These are phyloP conservation scores for Blumeriella jaapii DNA, from an alignment of 2,329 filamentous ascomycete genomes.

Conservation along the genomic window DNA sequence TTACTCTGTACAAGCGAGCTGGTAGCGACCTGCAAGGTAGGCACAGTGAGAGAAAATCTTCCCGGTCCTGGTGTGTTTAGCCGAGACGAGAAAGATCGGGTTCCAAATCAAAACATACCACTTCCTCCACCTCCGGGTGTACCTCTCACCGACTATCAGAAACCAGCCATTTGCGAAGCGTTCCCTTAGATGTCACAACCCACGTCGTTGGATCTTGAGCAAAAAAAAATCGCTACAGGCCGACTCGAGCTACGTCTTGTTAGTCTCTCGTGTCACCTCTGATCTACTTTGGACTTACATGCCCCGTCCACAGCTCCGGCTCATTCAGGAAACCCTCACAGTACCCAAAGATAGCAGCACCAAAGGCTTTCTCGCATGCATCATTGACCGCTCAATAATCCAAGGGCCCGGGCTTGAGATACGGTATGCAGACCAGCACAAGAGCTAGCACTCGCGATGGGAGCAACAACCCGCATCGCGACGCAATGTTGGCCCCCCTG, in stretches of 20 bases:
- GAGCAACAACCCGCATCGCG: background rate
- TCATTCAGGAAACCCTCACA: background rate
- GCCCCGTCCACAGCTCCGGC: background rate
- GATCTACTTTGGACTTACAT: background rate
- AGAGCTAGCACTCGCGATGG: background rate
- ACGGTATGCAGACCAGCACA: background rate
- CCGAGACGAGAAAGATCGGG: background rate
- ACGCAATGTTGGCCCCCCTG: background rate
- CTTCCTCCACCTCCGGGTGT: background rate
- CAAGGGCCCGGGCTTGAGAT: background rate
- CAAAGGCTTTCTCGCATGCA: background rate
- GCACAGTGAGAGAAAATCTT: constrained; percentile 1
- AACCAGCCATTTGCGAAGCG: background rate
- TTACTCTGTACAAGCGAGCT: background rate
- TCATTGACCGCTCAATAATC: background rate
- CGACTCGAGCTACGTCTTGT: background rate
- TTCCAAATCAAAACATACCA: background rate
- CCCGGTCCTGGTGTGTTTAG: background rate
- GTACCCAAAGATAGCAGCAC: background rate
- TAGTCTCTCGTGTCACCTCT: background rate
- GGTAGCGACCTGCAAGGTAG: background rate
- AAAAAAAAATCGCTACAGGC: background rate
- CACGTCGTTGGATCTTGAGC: background rate
- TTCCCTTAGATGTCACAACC: background rate
- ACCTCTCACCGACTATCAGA: background rate